phyloP scores from a whole-genome alignment of 345 rosid species.

The Linum tenue region DNA sequence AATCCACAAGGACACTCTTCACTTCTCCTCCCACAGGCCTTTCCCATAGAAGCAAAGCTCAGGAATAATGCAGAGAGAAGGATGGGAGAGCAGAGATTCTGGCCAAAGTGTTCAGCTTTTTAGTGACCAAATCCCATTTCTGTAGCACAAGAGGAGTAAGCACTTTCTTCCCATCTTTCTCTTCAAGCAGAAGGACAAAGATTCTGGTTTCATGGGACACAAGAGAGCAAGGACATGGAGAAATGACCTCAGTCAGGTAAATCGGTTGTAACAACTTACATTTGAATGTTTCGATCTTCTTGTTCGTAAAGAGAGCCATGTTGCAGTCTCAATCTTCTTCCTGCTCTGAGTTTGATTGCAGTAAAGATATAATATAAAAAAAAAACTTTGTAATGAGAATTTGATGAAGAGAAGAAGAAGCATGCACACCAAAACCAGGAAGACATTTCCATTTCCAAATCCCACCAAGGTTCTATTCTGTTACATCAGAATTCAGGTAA shows the following conservation, averaged over 20 bases:
- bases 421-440: conserved; percentile 46
- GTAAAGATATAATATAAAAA: background rate
- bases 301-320: conserved; percentile 2
- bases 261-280: background rate
- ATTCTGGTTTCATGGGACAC: background rate
- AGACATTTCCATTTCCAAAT: conserved; percentile 38
- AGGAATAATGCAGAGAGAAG: conserved; percentile 3
- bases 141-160: background rate
- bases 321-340: conserved; percentile 6
- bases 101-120: background rate
- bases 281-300: background rate
- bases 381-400: too few relatives aligned
- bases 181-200: background rate
- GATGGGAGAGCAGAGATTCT: background rate
- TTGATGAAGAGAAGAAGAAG: conserved; percentile 1
- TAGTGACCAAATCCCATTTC: conserved; percentile 15
- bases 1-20: conserved; percentile 13
- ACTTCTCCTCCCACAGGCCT: conserved; percentile 10
- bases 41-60: conserved; percentile 3
- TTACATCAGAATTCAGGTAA: conserved; percentile 42
- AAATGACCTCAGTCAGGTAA: background rate
- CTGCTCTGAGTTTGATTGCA: conserved; percentile 7
- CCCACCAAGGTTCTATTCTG: conserved; percentile 17
- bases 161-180: conserved; percentile 1
- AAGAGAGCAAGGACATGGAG: background rate